Conservation (phyloP, 2,329 filamentous ascomycete genomes). For the Malbranchea cinnamomea region DNA sequence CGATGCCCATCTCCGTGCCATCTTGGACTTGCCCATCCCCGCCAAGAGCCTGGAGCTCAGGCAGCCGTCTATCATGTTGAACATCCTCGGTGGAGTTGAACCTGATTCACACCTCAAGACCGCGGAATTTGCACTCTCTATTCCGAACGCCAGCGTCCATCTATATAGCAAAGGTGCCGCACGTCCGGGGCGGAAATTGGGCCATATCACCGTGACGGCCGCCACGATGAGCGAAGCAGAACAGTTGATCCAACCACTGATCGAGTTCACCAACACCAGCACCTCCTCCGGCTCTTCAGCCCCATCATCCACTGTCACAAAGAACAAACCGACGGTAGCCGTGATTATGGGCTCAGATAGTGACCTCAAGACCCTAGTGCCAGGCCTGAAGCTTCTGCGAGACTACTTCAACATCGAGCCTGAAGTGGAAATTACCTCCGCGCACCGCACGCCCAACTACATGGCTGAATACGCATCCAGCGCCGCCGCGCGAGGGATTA, state of each 20-base stretch:
- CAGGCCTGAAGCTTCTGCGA: slow-evolving; percentile 29
- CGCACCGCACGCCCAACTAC: slow-evolving; percentile 53
- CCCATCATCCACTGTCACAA: slow-evolving; percentile 17
- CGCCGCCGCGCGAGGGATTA: slow-evolving; percentile 50
- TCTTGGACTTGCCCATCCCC: slow-evolving; percentile 56
- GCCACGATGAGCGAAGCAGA: slow-evolving; percentile 53
- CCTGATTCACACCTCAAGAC: slow-evolving; percentile 45
- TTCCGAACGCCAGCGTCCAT: slow-evolving; percentile 53
- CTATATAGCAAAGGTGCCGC: slow-evolving; percentile 81
- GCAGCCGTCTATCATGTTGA: slow-evolving; percentile 39
- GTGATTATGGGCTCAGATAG: slow-evolving; percentile 37
- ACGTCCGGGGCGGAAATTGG: slow-evolving; percentile 83
- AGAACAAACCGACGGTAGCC: slow-evolving; percentile 23
- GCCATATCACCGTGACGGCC: slow-evolving; percentile 73
- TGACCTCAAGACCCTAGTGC: slow-evolving; percentile 30
- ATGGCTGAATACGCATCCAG: slow-evolving; percentile 54
- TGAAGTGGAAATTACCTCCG: slow-evolving; percentile 33
- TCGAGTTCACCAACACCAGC: slow-evolving; percentile 56
- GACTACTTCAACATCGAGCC: slow-evolving; percentile 30
- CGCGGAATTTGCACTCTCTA: slow-evolving; percentile 40
- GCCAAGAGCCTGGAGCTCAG: slow-evolving; percentile 30
- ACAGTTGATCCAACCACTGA: slow-evolving; percentile 51
- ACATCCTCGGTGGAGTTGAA: slow-evolving; percentile 43
- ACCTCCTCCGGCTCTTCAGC: slow-evolving; percentile 52
- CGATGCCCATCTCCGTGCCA: slow-evolving; percentile 74